Percentiles rank a stretch among this genome's conserved stretches.
Evolutionary conservation across 2,329 filamentous ascomycete species (phyloP).

Genomic region (Colletotrichum navitas): DNA sequence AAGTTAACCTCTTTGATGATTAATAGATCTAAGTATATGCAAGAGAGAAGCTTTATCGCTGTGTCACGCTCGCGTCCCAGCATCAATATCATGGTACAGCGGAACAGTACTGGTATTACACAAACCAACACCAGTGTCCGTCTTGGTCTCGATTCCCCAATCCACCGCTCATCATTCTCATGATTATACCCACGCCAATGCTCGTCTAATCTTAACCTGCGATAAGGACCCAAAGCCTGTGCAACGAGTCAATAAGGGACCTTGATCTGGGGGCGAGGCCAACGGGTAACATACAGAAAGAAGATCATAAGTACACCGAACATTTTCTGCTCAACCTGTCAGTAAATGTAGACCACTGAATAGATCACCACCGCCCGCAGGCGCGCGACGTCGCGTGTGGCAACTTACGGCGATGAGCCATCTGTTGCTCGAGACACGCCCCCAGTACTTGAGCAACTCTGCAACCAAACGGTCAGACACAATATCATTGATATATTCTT

Average conservation of each 20-base stretch:
- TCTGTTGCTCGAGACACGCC: slow-evolving; percentile 90
- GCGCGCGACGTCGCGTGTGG: neutral
- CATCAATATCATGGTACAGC: slow-evolving; percentile 37
- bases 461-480: slow-evolving; percentile 7
- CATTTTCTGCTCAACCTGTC: slow-evolving; percentile 62
- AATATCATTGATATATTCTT: neutral
- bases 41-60: slow-evolving; percentile 35
- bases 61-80: slow-evolving; percentile 20
- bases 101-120: slow-evolving; percentile 38
- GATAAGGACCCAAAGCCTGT: slow-evolving; percentile 76
- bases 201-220: slow-evolving; percentile 57
- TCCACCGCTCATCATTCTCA: slow-evolving; percentile 3
- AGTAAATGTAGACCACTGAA: slow-evolving; percentile 7
- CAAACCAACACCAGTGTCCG: slow-evolving; percentile 27
- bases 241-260: slow-evolving; percentile 24
- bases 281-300: slow-evolving; percentile 68
- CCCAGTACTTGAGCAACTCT: slow-evolving; percentile 97
- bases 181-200: neutral
- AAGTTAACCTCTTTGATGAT: slow-evolving; percentile 37
- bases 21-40: slow-evolving; percentile 40
- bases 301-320: slow-evolving; percentile 95
- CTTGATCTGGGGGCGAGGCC: slow-evolving; percentile 40
- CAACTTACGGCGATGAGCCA: slow-evolving; percentile 80
- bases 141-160: slow-evolving; percentile 1
- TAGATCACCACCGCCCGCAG: neutral